Base-by-base conservation (phyloP, 768 basidiomycete species). In the Tremella yokohamensis region DNA sequence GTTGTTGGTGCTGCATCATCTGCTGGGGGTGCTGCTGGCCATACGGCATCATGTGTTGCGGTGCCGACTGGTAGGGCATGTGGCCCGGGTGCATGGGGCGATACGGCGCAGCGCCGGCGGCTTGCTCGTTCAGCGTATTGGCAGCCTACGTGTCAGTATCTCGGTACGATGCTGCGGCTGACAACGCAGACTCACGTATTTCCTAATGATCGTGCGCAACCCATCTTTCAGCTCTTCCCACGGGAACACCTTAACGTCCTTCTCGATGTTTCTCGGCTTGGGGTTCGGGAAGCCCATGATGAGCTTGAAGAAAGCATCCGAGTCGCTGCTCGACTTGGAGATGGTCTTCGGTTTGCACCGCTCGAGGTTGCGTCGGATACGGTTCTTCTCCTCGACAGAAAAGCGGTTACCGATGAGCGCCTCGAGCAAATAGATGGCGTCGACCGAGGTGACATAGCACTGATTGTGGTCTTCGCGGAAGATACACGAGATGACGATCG, bases 271-370 rank as follows among this genome's bases (percentile, higher is more conserved):
- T 55, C 94, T 82, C 2, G 94, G 94, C 74, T 90, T 92, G 8
- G 94, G 94, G 45, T 85, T 84, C 0, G 92, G 89, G 72, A 96
- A 94, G 52, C 88, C 85, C 94, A 99, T 97, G 79, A 99, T 92
- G 65, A 85, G 82, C 78, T 88, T 85, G 82, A 97, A 99, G 76
- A 97, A 90, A n/a, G 83, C 80, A 66, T 89, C 88, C 57, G 83
- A 86, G 11, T 85, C 87, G 0, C 82, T 79, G 65, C 89, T 87
- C 73, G 84, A 83, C 79, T 96, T 99, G 25, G 88, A 87, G 2
- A 97, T 85, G 0, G 93, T 96, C 54, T 84, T 87, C 0, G 94
- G 94, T 52, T 86, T 82, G 70, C 96, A 87, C 22, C 89, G 90
- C 76, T 99, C 93, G 26, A 99, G 80, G 76, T 98, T 98, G 56